Conservation (phyloP, 1,284 basidiomycete species). For the Porodaedalea pini region DNA sequence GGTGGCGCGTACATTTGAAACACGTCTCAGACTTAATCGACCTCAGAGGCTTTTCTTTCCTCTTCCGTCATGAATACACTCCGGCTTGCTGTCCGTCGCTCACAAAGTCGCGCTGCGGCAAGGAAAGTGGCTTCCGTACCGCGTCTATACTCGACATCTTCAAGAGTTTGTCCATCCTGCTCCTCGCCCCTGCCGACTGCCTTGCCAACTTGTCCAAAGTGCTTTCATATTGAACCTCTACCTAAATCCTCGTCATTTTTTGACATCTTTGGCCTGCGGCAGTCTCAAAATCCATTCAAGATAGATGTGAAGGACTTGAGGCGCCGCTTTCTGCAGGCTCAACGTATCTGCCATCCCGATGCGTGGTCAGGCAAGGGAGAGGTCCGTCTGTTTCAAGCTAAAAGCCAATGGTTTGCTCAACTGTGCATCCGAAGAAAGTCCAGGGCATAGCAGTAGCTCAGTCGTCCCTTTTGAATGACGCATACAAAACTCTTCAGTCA, state of each 20-base stretch:
- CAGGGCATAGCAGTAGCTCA: constrained; percentile 58
- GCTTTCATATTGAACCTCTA: constrained; percentile 59
- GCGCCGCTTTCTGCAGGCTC: constrained; percentile 60
- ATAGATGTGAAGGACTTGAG: constrained; percentile 55
- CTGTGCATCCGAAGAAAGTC: constrained; percentile 42
- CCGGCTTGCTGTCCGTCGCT: constrained; percentile 4
- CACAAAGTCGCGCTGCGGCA: background rate
- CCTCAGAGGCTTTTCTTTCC: background rate
- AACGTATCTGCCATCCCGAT: constrained; percentile 79
- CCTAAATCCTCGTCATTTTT: constrained; percentile 51
- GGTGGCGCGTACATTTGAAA: no score
- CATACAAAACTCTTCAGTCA: constrained; percentile 63
- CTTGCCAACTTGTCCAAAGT: constrained; percentile 66
- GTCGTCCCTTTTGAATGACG: constrained; percentile 73
- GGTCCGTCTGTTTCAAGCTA: constrained; percentile 36
- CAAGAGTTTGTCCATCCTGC: constrained; percentile 56
- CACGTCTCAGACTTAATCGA: background rate
- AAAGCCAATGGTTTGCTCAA: background rate
- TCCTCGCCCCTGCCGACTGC: constrained; percentile 50
- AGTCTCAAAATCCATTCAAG: constrained; percentile 61
- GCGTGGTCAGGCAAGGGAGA: constrained; percentile 63
- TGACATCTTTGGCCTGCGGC: constrained; percentile 57
- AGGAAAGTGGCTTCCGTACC: background rate
- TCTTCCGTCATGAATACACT: constrained; percentile 7
- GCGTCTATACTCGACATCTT: constrained; percentile 7